Percentiles rank a stretch among this genome's conserved stretches.
These are phyloP conservation scores for Aspergillus kassunensis DNA, from an alignment of 495 filamentous ascomycete genomes.

Conservation along the genomic window DNA sequence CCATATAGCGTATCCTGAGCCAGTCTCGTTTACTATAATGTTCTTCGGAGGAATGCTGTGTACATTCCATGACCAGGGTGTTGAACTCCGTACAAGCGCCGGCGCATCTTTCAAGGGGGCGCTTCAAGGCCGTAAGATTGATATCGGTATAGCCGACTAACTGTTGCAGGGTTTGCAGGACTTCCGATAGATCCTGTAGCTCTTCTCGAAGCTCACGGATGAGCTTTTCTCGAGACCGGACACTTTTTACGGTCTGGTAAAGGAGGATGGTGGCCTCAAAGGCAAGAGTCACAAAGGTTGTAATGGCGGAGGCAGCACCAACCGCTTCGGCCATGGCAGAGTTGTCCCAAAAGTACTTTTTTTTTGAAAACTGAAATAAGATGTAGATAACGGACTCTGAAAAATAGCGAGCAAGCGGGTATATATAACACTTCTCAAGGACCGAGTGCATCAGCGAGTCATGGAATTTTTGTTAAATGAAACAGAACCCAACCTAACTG, in stretches of 20 bases:
- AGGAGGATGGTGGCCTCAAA: constrained; percentile 38
- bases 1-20: constrained; percentile 28
- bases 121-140: constrained; percentile 16
- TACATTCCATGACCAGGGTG: constrained; percentile 20
- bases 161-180: constrained; percentile 31
- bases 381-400: no score
- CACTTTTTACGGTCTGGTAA: constrained; percentile 38
- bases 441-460: no score
- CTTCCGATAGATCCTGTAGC: constrained; percentile 35
- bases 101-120: constrained; percentile 25
- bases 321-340: constrained; percentile 36
- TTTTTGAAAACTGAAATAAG: no score
- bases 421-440: no score
- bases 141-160: constrained; percentile 17
- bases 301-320: constrained; percentile 25
- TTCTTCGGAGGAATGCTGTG: constrained; percentile 12
- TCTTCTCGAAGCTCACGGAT: constrained; percentile 41
- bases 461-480: no score
- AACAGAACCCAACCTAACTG: no score
- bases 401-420: no score
- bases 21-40: constrained; percentile 27
- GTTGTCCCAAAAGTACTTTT: no score
- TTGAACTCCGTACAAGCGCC: constrained; percentile 26
- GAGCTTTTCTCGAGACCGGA: constrained; percentile 30
- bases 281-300: constrained; percentile 33